phyloP scores from a whole-genome alignment of 345 rosid species.

The Brassica carinata region DNA sequence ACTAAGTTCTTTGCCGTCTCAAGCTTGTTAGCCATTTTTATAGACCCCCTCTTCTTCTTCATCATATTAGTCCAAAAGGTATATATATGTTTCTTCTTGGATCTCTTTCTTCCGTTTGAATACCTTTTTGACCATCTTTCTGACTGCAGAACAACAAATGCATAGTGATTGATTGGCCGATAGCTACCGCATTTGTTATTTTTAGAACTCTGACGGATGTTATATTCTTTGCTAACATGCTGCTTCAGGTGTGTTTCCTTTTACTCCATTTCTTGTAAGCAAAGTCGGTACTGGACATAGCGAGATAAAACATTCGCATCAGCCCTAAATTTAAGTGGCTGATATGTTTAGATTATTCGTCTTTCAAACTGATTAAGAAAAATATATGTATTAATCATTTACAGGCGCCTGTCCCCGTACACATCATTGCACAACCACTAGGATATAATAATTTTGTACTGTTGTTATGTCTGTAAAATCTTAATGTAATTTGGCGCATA shows the following conservation, averaged over 20 bases:
- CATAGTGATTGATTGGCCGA: slow-evolving; percentile 51
- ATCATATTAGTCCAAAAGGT: slow-evolving; percentile 58
- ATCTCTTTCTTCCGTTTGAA: slow-evolving; percentile 4
- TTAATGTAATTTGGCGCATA: neutral
- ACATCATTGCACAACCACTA: neutral
- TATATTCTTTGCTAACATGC: slow-evolving; percentile 63
- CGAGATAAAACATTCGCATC: neutral
- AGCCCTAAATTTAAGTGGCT: neutral
- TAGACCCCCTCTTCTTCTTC: slow-evolving; percentile 86
- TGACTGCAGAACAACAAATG: slow-evolving; percentile 57
- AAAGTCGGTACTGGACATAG: neutral
- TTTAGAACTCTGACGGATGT: slow-evolving; percentile 66
- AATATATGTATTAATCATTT: neutral
- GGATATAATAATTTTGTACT: neutral
- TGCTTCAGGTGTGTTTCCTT: slow-evolving; percentile 68
- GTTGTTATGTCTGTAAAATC: neutral
- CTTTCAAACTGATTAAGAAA: neutral
- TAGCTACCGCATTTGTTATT: slow-evolving; percentile 48
- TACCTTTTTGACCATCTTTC: neutral
- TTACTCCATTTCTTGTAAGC: slow-evolving; percentile 1
- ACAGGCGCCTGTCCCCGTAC: neutral
- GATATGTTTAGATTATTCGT: neutral
- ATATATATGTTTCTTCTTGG: slow-evolving; percentile 13
- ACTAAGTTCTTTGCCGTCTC: slow-evolving; percentile 49
- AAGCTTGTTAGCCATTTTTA: slow-evolving; percentile 63